Evolutionary conservation across 1,284 basidiomycete genomes (phyloP).

Genomic region (Ceratobasidium sp.): DNA sequence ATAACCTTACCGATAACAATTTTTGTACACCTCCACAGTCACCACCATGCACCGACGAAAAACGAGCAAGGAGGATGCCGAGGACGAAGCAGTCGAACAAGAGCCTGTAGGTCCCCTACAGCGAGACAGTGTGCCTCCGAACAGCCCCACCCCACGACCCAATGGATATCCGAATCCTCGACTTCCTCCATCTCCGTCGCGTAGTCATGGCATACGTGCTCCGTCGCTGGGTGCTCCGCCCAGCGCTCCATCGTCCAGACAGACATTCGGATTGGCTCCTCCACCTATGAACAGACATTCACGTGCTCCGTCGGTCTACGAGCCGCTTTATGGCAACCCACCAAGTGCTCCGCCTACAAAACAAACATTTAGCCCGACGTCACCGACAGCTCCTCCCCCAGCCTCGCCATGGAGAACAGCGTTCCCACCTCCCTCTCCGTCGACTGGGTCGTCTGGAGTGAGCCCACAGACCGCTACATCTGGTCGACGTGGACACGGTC

Average conservation of each 20-base stretch:
- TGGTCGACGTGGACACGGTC: constrained; percentile 63
- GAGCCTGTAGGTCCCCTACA: constrained; percentile 36
- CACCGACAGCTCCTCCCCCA: constrained; percentile 16
- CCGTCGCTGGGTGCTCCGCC: constrained; percentile 14
- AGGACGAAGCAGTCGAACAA: constrained; percentile 19
- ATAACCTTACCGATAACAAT: no score
- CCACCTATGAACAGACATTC: constrained; percentile 27
- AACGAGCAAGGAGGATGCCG: constrained; percentile 45
- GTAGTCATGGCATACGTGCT: constrained; percentile 39
- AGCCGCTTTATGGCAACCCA: constrained; percentile 31
- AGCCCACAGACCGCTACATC: constrained; percentile 43
- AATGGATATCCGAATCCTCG: constrained; percentile 52
- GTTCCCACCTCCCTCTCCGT: constrained; percentile 52
- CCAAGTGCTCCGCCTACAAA: constrained; percentile 18
- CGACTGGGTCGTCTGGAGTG: constrained; percentile 45
- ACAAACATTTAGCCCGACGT: constrained; percentile 24
- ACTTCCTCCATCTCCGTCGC: constrained; percentile 41
- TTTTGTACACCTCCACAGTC: constrained; percentile 12
- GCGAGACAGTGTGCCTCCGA: constrained; percentile 36
- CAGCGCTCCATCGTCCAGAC: constrained; percentile 12
- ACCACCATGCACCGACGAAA: constrained; percentile 49
- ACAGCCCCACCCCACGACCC: constrained; percentile 45
- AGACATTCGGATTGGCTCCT: constrained; percentile 40
- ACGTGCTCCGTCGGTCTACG: constrained; percentile 32
- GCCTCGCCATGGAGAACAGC: constrained; percentile 17